Conservation (phyloP, 352 stramenopile species). For the Pythium grandisporangium region DNA sequence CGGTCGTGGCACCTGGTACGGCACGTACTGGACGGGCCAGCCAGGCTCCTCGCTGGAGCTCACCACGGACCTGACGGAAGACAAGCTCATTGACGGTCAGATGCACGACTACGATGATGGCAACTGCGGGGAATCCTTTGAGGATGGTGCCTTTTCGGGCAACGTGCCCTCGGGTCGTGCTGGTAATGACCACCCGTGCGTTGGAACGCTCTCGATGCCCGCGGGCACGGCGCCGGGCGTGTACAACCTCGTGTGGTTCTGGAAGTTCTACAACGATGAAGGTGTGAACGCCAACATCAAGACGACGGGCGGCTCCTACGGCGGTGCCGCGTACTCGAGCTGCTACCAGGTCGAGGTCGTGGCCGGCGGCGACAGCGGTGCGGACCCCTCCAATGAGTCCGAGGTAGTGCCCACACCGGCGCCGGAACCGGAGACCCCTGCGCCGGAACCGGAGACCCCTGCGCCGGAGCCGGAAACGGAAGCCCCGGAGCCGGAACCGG, state of each 20-base stretch:
- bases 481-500: no score
- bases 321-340: slow-evolving; percentile 47
- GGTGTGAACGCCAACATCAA: slow-evolving; percentile 34
- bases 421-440: no score
- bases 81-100: slow-evolving; percentile 51
- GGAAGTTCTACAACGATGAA: slow-evolving; percentile 52
- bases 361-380: slow-evolving; percentile 4
- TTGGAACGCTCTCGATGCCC: slow-evolving; percentile 36
- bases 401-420: no score
- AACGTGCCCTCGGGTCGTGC: slow-evolving; percentile 28
- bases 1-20: slow-evolving; percentile 40
- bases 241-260: slow-evolving; percentile 69
- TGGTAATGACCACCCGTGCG: slow-evolving; percentile 41
- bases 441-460: no score
- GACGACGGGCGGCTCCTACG: slow-evolving; percentile 31
- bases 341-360: slow-evolving; percentile 56
- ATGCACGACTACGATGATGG: slow-evolving; percentile 62
- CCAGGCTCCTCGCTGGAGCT: slow-evolving; percentile 22
- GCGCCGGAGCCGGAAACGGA: no score
- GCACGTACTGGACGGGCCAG: slow-evolving; percentile 48
- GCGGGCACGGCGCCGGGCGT: slow-evolving; percentile 26
- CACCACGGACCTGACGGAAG: slow-evolving; percentile 37
- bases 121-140: slow-evolving; percentile 44
- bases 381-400: no score
- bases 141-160: slow-evolving; percentile 23